These are phyloP conservation scores for Eucalyptus pauciflora DNA, from an alignment of 345 rosid genomes.

Conservation along the genomic window DNA sequence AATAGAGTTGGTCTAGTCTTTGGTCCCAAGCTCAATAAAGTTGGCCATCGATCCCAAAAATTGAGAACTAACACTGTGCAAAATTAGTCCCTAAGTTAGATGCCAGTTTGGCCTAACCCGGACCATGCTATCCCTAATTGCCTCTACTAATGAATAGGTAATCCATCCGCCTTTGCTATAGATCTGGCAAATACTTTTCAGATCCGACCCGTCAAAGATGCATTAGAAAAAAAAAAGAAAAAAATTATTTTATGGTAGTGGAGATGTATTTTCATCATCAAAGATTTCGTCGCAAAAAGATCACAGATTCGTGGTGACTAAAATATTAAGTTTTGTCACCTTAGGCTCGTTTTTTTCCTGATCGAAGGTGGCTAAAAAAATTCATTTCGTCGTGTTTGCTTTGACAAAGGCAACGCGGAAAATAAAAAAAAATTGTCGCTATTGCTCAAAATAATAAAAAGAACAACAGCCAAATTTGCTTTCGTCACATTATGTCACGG, in stretches of 20 bases:
- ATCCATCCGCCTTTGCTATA: background rate
- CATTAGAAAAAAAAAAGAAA: background rate
- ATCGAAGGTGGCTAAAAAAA: background rate
- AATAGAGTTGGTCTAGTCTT: background rate
- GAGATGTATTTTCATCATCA: background rate
- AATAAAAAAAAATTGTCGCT: background rate
- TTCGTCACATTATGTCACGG: background rate
- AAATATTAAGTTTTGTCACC: background rate
- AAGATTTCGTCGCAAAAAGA: background rate
- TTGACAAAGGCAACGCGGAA: background rate
- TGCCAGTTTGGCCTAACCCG: accelerated
- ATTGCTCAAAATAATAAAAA: background rate
- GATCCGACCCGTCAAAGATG: background rate
- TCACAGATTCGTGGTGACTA: background rate
- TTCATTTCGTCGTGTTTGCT: background rate
- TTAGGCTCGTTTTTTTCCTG: background rate
- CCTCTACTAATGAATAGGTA: background rate
- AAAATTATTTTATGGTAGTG: background rate
- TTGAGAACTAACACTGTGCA: accelerated
- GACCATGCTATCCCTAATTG: background rate
- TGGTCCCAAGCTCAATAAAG: too few relatives aligned
- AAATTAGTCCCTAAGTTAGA: accelerated
- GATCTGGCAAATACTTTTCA: background rate
- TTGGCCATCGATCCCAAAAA: too few relatives aligned
- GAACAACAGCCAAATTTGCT: background rate